A percentile compares a stretch with the other conserved stretches of the same genome.
phyloP scores from a whole-genome alignment of 2,329 filamentous ascomycete genomes.

The Apiospora marii region DNA sequence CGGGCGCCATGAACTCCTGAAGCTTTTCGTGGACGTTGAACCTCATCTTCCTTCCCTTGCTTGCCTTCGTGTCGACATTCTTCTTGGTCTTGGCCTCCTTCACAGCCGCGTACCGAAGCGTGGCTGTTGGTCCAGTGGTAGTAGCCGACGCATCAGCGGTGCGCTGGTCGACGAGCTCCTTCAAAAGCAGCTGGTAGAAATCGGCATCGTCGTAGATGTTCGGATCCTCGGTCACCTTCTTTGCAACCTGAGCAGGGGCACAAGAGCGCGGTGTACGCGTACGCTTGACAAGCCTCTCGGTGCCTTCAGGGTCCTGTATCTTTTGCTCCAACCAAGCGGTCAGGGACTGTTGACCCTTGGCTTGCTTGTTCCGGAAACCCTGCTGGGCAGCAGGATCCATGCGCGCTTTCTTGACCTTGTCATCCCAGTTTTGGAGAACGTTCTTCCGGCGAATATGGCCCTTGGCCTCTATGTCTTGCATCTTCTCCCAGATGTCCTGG shows the following conservation, averaged over 20 bases:
- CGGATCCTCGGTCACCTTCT: constrained; percentile 63
- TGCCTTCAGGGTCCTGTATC: constrained; percentile 56
- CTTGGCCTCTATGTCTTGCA: constrained; percentile 70
- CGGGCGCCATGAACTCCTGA: constrained; percentile 96
- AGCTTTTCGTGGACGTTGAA: constrained; percentile 97
- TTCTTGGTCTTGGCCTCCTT: constrained; percentile 83
- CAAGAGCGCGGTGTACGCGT: constrained; percentile 79
- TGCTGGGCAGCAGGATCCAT: constrained; percentile 52
- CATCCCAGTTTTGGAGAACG: constrained; percentile 89
- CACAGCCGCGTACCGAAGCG: constrained; percentile 70
- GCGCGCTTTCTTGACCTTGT: constrained; percentile 70
- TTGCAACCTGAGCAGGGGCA: constrained; percentile 72
- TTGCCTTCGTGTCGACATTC: constrained; percentile 90
- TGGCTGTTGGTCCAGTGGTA: constrained; percentile 55
- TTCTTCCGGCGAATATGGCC: constrained; percentile 69
- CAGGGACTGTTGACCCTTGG: constrained; percentile 63
- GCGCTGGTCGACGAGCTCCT: constrained; percentile 91
- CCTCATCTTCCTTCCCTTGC: constrained; percentile 91
- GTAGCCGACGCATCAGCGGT: constrained; percentile 67
- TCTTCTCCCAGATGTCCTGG: constrained; percentile 75
- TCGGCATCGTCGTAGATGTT: constrained; percentile 90
- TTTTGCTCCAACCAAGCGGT: constrained; percentile 75
- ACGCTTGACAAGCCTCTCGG: constrained; percentile 72
- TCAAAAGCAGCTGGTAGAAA: constrained; percentile 92
- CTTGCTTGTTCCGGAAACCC: constrained; percentile 53